Evolutionary conservation across 495 filamentous ascomycete genomes (phyloP), one percentile per base, ranked within the genome.

Genomic region (Monascus purpureus): DNA sequence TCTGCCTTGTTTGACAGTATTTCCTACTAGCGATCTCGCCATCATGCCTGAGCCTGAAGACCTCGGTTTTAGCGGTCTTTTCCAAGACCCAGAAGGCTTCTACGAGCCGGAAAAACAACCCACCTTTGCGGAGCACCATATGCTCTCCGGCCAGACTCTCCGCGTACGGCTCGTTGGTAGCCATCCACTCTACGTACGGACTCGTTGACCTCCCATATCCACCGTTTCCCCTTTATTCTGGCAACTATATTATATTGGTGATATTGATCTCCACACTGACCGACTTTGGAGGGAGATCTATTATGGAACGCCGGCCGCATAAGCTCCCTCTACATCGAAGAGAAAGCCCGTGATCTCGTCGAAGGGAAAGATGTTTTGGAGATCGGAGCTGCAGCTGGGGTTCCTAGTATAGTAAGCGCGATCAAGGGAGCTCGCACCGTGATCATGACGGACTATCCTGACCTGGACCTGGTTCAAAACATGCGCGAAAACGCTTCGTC

Each of bases 371-470:
- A 74, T 16, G 69, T 93, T 3, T 73, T 94, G 8, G 88, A 96
- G 51, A 77, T 96, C 28, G 88, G 88, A 32, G 86, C 88, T 11
- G 88, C 82, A 17, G 82, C 82, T 0, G 88, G 87, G 1, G 67
- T 94, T 2, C 87, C 87, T 1, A 78, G 74, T 42, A 69, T 96
- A 15, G 75, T 90, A 9, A 75, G 72, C 39, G 77, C 75, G 0
- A 55, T 75, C n/a, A 55, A 72, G 13, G 84, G 80, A 4, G 86
- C 87, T 3, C 50, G 50, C 31, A 58, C 59, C 17, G 76, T 80
- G 8, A 80, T 94, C 1, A 74, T 88, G 32, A 93, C 87, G 17
- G 88, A 96, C 46, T 96, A 82, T 46, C 81, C 83, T 1, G 87
- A 94, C 44, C 63, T 65, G 13, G 83, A 90, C 13, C 57, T 96